Evolutionary conservation across 202 grass and related monocot species (phyloP), one percentile per base, ranked within the genome.

Genomic region (Zizania palustris): DNA sequence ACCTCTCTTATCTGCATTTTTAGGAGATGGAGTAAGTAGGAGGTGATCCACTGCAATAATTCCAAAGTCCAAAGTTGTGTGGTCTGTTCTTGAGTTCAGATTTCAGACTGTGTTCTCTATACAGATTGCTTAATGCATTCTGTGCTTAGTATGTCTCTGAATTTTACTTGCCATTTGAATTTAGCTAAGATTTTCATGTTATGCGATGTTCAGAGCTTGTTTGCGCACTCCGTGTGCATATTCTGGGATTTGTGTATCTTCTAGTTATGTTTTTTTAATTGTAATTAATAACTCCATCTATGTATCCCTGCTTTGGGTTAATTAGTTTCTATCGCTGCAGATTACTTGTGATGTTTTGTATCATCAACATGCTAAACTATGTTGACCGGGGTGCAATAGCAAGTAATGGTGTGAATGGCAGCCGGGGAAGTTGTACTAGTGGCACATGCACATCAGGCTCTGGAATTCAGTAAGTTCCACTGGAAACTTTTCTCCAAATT

Each of bases 331-430:
- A 9, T 83, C 44, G 12, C 43, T 92, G 77, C 96, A 99, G 96
- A 77, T 89, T 99, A 79, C 96, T 99, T 80, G 71, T 87, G 63
- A 93, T 99, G 76, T 93, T 99, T 72, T 99, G 96, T 72, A 81
- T 85, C 11, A 99, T 99, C 53, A 99, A 99, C 81, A 90, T 99
- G 96, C 63, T 99, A 70, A 99, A 95, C 56, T 99, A 99, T 83
- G 72, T 99, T 85, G 96, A 99, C 72, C 92, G 96, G 49, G 96
- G 96, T 73, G 85, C 70, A 85, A 99, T 99, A 90, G 96, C 96
- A 73, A 99, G 96, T 76, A 99, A 99, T 76, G 96, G 96, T 83
- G 92, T 99, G 42, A 99, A 99, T 84, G 96, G 96, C 66, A 96
- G 83, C 66, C 80, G 81, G 62, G 86, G 46, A 63, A 90, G 45